Conservation (phyloP, 1,284 basidiomycete species). For the Microbotryum lychnidis-dioicae region DNA sequence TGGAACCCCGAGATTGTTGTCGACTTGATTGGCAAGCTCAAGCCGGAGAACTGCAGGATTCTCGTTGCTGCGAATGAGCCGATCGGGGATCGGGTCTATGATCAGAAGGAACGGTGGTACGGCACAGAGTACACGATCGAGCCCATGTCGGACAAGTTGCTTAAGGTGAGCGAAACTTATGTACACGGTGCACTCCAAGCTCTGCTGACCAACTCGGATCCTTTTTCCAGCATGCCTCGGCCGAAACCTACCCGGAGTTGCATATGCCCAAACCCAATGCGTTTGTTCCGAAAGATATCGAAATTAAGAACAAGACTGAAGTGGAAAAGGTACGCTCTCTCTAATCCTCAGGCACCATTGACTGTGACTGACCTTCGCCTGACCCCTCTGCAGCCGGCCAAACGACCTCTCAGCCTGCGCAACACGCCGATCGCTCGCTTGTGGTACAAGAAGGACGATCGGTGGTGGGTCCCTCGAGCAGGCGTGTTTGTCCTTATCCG, state of each 20-base stretch:
- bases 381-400: slow-evolving; percentile 51
- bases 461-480: slow-evolving; percentile 87
- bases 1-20: slow-evolving; percentile 64
- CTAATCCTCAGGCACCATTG: slow-evolving; percentile 5
- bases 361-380: too few relatives aligned
- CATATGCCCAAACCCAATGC: slow-evolving; percentile 76
- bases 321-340: slow-evolving; percentile 49
- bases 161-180: slow-evolving; percentile 47
- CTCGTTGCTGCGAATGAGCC: slow-evolving; percentile 63
- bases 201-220: neutral
- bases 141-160: slow-evolving; percentile 56
- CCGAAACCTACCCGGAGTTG: slow-evolving; percentile 53
- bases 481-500: slow-evolving; percentile 61
- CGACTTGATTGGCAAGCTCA: slow-evolving; percentile 56
- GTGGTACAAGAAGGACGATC: slow-evolving; percentile 95
- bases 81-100: slow-evolving; percentile 52
- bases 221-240: slow-evolving; percentile 44
- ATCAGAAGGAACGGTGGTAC: slow-evolving; percentile 70
- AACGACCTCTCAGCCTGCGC: slow-evolving; percentile 64
- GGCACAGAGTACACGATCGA: slow-evolving; percentile 71
- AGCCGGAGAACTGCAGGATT: slow-evolving; percentile 58
- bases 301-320: slow-evolving; percentile 61
- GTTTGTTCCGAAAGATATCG: slow-evolving; percentile 80
- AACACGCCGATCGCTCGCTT: slow-evolving; percentile 63
- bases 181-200: neutral